Conservation (phyloP, 805 yeast genomes). For the Saturnispora halmiae region DNA sequence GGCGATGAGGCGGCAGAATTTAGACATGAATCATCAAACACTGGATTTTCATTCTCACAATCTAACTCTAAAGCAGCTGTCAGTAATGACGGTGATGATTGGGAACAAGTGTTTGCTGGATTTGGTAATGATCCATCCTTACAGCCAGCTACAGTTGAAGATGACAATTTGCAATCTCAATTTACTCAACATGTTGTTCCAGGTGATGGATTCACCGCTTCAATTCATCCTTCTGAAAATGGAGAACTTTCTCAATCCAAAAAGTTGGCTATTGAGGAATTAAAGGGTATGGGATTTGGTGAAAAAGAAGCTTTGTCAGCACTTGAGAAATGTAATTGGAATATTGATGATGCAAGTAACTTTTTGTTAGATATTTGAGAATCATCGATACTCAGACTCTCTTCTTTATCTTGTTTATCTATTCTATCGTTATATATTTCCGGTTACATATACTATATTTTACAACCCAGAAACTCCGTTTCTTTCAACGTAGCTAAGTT, state of each 20-base stretch:
- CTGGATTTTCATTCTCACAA: conserved; percentile 23
- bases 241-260: conserved; percentile 23
- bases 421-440: conserved; percentile 4
- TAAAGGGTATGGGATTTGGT: conserved; percentile 85
- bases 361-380: conserved; percentile 52
- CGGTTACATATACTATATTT: not conserved
- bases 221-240: not conserved
- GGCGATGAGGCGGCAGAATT: not conserved
- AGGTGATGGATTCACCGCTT: conserved; percentile 14
- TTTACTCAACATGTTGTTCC: conserved; percentile 13
- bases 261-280: conserved; percentile 56
- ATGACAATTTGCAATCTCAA: conserved; percentile 7
- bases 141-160: conserved; percentile 15
- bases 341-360: conserved; percentile 82
- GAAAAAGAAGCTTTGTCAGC: conserved; percentile 59
- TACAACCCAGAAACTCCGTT: conserved; percentile 30
- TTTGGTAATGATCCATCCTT: conserved; percentile 49
- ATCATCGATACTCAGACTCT: not conserved
- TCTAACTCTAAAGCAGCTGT: conserved; percentile 7
- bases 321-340: conserved; percentile 58
- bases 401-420: not conserved
- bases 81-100: conserved; percentile 54
- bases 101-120: conserved; percentile 92
- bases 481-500: conserved; percentile 38
- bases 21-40: not conserved